Base-by-base conservation (phyloP, 2,329 filamentous ascomycete species). In the Thyridium curvatum region DNA sequence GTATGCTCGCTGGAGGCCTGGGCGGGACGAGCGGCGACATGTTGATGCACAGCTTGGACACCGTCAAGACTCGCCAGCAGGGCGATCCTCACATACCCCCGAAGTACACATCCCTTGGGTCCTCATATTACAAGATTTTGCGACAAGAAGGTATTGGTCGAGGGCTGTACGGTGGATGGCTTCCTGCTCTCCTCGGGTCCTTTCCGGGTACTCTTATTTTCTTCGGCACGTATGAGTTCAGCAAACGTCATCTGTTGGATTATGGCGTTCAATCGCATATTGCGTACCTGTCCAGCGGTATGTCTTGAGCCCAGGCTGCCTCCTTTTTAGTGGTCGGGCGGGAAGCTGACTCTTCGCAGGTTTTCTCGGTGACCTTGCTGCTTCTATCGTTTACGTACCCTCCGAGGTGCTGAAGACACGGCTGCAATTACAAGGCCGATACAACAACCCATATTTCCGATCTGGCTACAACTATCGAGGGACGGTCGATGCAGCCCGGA, bases 391-490 rank as follows among this genome's bases (percentile, higher is more conserved):
- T 43, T 98, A 98, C 57, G 94, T 98, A 4, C 94, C 93, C 4
- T 95, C 91, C 12, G 94, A 98, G 63, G 93, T 98, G 5, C 74
- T 98, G 50, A 98, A 98, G 63, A 98, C 93, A n/a, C 82, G 93
- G 17, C 70, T 97, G 35, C 93, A 98, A 58, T 75, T 98, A 6
- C 93, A 98, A 61, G 94, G 93, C 37, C 86, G 87, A 43, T 85
- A 89, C 66, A 94, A 97, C 63, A 98, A 98, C 55, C 90, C 93
- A 1, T 85, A 82, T 63, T 97, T 97, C 68, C 71, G 81, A 35
- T 95, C 88, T 1, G 93, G 93, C 41, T 98, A 98, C 66, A 98
- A 98, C 60, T 98, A 98, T 60, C 84, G 82, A 51, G 83, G 82
- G 32, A 95, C 87, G 2, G 61, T 82, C 38, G 85, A 98, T 61